A percentile compares a stretch with the other conserved stretches of the same genome.
Conservation (phyloP, 2,329 filamentous ascomycete species). For the Periglandula ipomoeae region DNA sequence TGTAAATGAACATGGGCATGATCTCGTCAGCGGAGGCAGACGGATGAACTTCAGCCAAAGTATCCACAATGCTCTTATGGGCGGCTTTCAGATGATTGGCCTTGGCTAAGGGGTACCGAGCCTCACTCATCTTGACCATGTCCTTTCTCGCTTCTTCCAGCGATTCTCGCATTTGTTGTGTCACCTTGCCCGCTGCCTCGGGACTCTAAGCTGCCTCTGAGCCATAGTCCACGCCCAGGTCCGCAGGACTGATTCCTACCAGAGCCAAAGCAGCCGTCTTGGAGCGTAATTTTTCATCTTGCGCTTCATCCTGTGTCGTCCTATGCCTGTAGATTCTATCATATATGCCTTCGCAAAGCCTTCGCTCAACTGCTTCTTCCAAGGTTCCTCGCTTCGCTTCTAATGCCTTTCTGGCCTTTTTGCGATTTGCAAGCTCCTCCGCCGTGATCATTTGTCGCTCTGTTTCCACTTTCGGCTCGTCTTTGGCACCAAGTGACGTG, state of each 20-base stretch:
- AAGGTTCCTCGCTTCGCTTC: slow-evolving; percentile 68
- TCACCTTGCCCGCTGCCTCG: slow-evolving; percentile 48
- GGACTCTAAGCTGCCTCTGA: slow-evolving; percentile 44
- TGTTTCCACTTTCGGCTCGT: slow-evolving; percentile 36
- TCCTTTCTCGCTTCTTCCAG: slow-evolving; percentile 61
- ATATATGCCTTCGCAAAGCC: slow-evolving; percentile 79
- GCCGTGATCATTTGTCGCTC: slow-evolving; percentile 85
- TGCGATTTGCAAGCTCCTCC: slow-evolving; percentile 71
- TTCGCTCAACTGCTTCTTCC: slow-evolving; percentile 86
- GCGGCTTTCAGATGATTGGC: slow-evolving; percentile 78
- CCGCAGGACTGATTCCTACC: slow-evolving; percentile 82
- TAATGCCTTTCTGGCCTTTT: slow-evolving; percentile 66
- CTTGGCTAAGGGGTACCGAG: slow-evolving; percentile 83
- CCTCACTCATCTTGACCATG: slow-evolving; percentile 73
- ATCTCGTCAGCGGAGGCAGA: slow-evolving; percentile 95
- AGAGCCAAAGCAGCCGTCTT: slow-evolving; percentile 83
- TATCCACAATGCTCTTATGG: slow-evolving; percentile 92
- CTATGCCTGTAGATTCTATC: slow-evolving; percentile 83
- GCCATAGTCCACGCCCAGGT: slow-evolving; percentile 71
- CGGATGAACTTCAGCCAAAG: slow-evolving; percentile 56
- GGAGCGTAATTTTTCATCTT: slow-evolving; percentile 89
- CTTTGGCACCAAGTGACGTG: slow-evolving; percentile 43
- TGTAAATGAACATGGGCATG: slow-evolving; percentile 92
- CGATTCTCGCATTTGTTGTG: slow-evolving; percentile 61
- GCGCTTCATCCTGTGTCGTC: slow-evolving; percentile 85